Evolutionary conservation across 148 eudicot genomes (phyloP).

Genomic region (Gaultheria prostrata): DNA sequence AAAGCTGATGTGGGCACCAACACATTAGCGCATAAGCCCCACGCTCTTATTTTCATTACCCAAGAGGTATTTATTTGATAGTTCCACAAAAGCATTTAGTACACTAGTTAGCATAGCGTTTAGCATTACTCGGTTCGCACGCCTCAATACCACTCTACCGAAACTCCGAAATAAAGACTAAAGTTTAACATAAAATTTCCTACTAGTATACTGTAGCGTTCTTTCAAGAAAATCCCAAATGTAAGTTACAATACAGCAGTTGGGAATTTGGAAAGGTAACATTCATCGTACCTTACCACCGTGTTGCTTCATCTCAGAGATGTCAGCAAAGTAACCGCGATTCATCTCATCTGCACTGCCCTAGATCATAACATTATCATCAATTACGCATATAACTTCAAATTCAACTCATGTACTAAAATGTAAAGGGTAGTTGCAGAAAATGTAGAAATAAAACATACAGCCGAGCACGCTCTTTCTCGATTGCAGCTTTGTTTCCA

Average conservation of each 20-base stretch:
- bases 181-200: no score
- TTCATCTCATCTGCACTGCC: slow-evolving; percentile 99
- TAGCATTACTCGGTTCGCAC: no score
- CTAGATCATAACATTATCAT: slow-evolving; percentile 35
- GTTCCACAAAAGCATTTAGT: background rate
- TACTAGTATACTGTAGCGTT: no score
- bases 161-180: no score
- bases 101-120: no score
- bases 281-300: slow-evolving; percentile 74
- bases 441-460: slow-evolving; percentile 31
- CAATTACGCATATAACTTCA: slow-evolving; percentile 17
- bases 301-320: slow-evolving; percentile 74
- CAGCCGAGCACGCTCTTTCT: slow-evolving; percentile 92
- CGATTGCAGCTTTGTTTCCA: slow-evolving; percentile 76
- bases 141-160: no score
- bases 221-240: no score
- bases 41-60: background rate
- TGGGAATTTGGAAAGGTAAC: background rate
- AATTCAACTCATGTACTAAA: slow-evolving; percentile 5
- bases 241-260: background rate
- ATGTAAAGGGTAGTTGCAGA: background rate
- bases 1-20: background rate
- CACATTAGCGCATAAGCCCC: background rate
- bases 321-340: slow-evolving; percentile 92
- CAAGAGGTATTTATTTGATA: background rate